Percentiles rank a stretch among this genome's conserved stretches.
Evolutionary conservation across 1,284 basidiomycete genomes (phyloP).

Genomic region (Pseudozyma sp.): DNA sequence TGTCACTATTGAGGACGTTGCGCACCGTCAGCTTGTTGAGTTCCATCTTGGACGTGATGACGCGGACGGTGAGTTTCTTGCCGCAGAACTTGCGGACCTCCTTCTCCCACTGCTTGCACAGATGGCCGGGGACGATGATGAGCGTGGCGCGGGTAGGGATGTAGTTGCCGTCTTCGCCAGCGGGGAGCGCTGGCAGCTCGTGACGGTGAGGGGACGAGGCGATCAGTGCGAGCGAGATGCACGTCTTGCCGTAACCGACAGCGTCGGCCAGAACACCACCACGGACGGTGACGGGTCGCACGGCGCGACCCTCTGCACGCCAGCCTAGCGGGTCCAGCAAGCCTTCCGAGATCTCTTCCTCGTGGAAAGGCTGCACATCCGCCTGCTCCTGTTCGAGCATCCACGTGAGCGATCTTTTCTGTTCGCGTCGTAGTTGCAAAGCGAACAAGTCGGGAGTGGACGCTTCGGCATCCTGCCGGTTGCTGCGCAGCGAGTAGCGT

Average conservation of each 20-base stretch:
- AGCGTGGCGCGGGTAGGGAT: conserved; percentile 82
- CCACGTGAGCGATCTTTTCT: conserved; percentile 90
- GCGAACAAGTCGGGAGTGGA: conserved; percentile 81
- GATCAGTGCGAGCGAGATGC: conserved; percentile 85
- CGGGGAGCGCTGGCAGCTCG: conserved; percentile 71
- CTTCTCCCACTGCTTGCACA: conserved; percentile 88
- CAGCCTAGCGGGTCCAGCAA: conserved; percentile 85
- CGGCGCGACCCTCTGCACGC: conserved; percentile 90
- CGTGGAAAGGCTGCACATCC: conserved; percentile 76
- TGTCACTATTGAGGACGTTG: conserved; percentile 82
- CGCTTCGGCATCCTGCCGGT: conserved; percentile 80
- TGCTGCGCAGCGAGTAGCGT: conserved; percentile 79
- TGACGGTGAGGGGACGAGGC: conserved; percentile 42
- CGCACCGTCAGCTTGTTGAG: conserved; percentile 82
- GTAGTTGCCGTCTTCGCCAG: conserved; percentile 76
- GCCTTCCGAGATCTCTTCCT: conserved; percentile 94
- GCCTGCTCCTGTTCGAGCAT: conserved; percentile 83
- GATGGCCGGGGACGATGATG: conserved; percentile 87
- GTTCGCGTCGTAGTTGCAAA: conserved; percentile 78
- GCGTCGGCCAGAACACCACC: conserved; percentile 95
- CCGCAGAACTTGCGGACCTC: conserved; percentile 86
- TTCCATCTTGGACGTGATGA: conserved; percentile 79
- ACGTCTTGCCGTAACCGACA: conserved; percentile 96
- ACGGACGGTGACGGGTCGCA: conserved; percentile 79
- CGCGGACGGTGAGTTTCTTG: conserved; percentile 76